Conservation (phyloP, 768 basidiomycete species). For the Tremella yokohamensis region DNA sequence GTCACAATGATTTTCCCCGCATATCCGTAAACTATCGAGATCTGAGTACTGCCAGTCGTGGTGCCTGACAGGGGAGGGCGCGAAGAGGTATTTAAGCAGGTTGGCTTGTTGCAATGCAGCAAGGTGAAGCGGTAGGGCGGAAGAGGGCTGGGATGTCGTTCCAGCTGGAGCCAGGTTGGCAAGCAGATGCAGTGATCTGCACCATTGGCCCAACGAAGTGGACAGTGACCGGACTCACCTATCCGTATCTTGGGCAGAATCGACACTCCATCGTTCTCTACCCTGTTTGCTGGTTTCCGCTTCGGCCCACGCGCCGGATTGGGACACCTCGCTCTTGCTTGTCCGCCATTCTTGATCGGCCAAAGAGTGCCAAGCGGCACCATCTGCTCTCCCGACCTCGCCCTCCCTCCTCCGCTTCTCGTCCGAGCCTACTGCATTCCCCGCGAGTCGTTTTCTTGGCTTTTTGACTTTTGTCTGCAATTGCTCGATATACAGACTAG, state of each 20-base stretch:
- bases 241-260: neutral
- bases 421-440: slow-evolving; percentile 4
- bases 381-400: neutral
- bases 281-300: neutral
- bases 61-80: slow-evolving; percentile 34
- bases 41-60: slow-evolving; percentile 43
- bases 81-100: slow-evolving; percentile 48
- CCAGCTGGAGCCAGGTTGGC: slow-evolving; percentile 6
- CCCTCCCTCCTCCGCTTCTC: slow-evolving; percentile 5
- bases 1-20: slow-evolving; percentile 24
- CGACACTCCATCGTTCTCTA: slow-evolving; percentile 3
- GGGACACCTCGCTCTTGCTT: neutral
- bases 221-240: neutral
- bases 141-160: neutral
- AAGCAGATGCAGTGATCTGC: slow-evolving; percentile 4
- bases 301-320: neutral
- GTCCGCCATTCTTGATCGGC: neutral
- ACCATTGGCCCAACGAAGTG: neutral
- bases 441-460: slow-evolving; percentile 11
- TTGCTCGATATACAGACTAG: slow-evolving; percentile 33
- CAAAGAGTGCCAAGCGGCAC: neutral
- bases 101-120: slow-evolving; percentile 18
- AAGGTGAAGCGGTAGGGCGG: neutral
- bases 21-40: slow-evolving; percentile 23
- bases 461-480: slow-evolving; percentile 22